Evolutionary conservation across 345 rosid species (phyloP), one percentile per base, ranked within the genome.

Genomic region (Lepidium aucheri): DNA sequence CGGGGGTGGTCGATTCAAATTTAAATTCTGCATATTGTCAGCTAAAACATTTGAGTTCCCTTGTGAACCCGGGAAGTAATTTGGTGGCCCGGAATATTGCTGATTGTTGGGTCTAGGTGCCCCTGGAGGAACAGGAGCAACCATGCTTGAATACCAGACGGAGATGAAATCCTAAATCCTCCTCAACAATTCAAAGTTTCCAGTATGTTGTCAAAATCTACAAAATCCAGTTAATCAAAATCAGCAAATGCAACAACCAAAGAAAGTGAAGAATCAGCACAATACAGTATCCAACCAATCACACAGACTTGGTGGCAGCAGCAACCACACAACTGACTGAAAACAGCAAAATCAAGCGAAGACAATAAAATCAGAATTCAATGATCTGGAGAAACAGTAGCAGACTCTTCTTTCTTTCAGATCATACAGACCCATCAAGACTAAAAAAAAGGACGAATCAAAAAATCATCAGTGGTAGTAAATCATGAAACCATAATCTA

Each of bases 101-200:
- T 74, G 77, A 61, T 65, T 53, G 60, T 79, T 79, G 55, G 85
- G 92, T 75, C 96, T 82, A 49, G 88, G 82, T 72, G 89, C 89
- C 87, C 92, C 98, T 39, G 89, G 96, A 82, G 98, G 96, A 86
- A 84, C 80, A 65, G 80, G 85, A 83, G 89, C 82, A 68, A 79
- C 86, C 98, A 91, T 91, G 65, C 36, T 73, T 70, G 18, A 39
- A 65, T 38, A 59, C 56, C 62, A 74, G 70, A 53, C 33, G 8
- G 53, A 50, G 32, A 65, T 62, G 54, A 67, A 73, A 59, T 44
- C 42, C 72, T 41, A 50, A 58, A 26, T 38, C 69, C 46, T 47
- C 35, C 46, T 58, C 38, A 42, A 40, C 38, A 18, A 17, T 13
- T 42, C 7, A 59, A 54, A 44, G 14, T 54, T 43, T 44, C 58